Conservation (phyloP, 2,329 filamentous ascomycete genomes). For the Monosporascus sp. region DNA sequence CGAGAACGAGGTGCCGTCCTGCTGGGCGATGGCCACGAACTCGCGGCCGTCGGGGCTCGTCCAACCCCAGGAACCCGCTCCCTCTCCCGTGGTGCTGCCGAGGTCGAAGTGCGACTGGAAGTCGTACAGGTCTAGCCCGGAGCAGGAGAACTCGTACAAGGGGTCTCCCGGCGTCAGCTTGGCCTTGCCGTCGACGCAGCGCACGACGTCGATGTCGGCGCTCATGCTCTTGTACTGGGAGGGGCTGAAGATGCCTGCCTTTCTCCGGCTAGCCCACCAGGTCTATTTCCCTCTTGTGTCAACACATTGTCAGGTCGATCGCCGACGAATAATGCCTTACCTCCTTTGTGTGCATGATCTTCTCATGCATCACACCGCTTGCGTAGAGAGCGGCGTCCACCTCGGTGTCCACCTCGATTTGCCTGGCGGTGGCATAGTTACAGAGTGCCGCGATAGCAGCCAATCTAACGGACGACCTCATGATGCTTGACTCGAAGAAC, state of each 20-base stretch:
- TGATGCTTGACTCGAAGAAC: conserved; percentile 12
- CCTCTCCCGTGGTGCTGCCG: conserved; percentile 28
- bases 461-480: conserved; percentile 22
- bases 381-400: conserved; percentile 24
- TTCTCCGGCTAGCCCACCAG: conserved; percentile 26
- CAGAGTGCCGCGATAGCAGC: conserved; percentile 22
- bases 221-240: conserved; percentile 25
- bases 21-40: conserved; percentile 49
- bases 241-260: conserved; percentile 22
- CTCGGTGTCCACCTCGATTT: conserved; percentile 24
- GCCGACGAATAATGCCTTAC: conserved; percentile 8
- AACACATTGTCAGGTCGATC: not conserved
- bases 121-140: conserved; percentile 30
- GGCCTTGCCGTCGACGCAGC: conserved; percentile 22
- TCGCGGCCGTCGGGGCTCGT: conserved; percentile 47
- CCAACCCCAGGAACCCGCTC: conserved; percentile 48
- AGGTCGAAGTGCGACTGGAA: conserved; percentile 32
- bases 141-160: conserved; percentile 27
- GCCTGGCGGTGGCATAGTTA: conserved; percentile 23
- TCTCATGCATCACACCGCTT: conserved; percentile 26
- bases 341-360: conserved; percentile 26
- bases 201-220: conserved; percentile 12
- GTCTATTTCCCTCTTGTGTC: conserved; percentile 8
- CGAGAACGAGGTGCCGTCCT: conserved; percentile 49
- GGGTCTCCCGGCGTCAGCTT: conserved; percentile 20